Conservation (phyloP, 441 rosid genomes). For the Euphorbia schlechtendalii region DNA sequence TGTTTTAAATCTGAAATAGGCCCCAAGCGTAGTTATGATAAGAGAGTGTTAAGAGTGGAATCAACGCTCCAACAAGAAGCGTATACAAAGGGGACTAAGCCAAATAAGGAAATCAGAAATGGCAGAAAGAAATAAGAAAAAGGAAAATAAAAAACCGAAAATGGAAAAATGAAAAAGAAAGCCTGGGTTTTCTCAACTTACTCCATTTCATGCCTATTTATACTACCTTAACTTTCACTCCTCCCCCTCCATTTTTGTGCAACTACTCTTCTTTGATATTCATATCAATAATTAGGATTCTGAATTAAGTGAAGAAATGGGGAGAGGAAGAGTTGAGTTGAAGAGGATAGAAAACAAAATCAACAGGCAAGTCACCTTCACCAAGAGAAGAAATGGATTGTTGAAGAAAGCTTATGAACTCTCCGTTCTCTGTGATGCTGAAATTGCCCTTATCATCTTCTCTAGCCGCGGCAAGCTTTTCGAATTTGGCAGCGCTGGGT, state of each 20-base stretch:
- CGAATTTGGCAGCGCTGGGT: constrained; percentile 66
- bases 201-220: constrained; percentile 19
- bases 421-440: too few relatives aligned
- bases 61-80: not conserved
- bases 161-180: constrained; percentile 21
- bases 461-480: constrained; percentile 70
- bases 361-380: too few relatives aligned
- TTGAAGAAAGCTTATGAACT: too few relatives aligned
- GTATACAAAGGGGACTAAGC: not conserved
- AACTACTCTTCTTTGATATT: not conserved
- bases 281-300: not conserved
- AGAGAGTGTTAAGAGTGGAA: too few relatives aligned
- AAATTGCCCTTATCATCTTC: constrained; percentile 66
- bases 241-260: constrained; percentile 14
- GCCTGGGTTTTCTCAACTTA: constrained; percentile 25
- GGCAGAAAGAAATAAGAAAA: not conserved
- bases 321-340: constrained; percentile 71
- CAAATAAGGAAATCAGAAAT: too few relatives aligned
- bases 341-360: too few relatives aligned
- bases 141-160: constrained; percentile 13
- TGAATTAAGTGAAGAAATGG: constrained; percentile 23
- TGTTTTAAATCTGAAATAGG: too few relatives aligned
- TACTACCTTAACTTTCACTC: constrained; percentile 23
- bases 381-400: too few relatives aligned
- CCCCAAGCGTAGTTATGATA: too few relatives aligned